phyloP scores from a whole-genome alignment of 2,329 filamentous ascomycete genomes.

The Aureobasidium sp. region DNA sequence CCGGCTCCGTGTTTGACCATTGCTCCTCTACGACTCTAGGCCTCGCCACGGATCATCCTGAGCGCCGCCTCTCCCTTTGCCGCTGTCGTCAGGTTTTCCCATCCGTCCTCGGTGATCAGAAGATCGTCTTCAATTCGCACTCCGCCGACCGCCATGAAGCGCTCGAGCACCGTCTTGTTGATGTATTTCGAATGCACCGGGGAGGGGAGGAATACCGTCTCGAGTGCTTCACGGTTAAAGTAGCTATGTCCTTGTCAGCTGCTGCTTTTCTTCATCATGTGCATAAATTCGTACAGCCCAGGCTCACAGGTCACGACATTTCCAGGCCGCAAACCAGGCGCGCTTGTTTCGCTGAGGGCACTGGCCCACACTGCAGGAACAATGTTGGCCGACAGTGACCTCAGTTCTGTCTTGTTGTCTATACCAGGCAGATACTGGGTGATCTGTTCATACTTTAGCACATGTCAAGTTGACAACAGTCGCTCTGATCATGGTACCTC shows the following conservation, averaged over 20 bases:
- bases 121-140: constrained; percentile 69
- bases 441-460: constrained; percentile 2
- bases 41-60: constrained; percentile 39
- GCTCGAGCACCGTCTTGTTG: constrained; percentile 62
- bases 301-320: constrained; percentile 53
- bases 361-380: not conserved
- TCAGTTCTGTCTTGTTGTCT: not conserved
- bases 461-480: no score
- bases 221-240: constrained; percentile 84
- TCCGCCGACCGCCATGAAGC: constrained; percentile 77
- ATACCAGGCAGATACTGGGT: not conserved
- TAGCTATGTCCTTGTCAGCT: constrained; percentile 49
- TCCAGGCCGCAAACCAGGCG: constrained; percentile 37
- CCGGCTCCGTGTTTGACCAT: not conserved
- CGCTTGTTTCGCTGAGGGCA: not conserved
- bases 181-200: constrained; percentile 70
- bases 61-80: constrained; percentile 63
- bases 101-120: constrained; percentile 61
- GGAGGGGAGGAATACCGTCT: constrained; percentile 63
- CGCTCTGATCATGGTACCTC: constrained; percentile 23
- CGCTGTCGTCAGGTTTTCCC: constrained; percentile 66
- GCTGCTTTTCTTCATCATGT: not conserved
- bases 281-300: constrained; percentile 32
- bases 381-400: constrained; percentile 2
- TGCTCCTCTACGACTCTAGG: not conserved